Conservation (phyloP, 345 rosid genomes). For the Kernera saxatilis region DNA sequence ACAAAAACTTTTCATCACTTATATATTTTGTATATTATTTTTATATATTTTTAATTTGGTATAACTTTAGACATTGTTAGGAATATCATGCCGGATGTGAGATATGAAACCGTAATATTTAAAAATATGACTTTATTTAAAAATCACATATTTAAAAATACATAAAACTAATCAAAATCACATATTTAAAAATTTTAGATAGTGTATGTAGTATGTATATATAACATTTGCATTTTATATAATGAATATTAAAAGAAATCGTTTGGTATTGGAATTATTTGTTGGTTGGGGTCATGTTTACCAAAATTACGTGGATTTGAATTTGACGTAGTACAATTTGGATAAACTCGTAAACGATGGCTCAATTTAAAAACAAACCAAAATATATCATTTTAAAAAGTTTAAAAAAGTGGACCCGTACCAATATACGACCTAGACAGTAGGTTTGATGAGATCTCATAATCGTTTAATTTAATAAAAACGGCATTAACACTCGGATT, state of each 20-base stretch:
- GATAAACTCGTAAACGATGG: constrained; percentile 26
- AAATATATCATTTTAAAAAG: neutral
- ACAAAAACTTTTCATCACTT: no score
- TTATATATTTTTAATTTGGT: no score
- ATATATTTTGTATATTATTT: no score
- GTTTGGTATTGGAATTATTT: neutral
- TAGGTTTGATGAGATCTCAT: constrained; percentile 32
- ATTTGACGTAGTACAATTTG: neutral
- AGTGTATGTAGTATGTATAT: no score
- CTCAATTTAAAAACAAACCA: neutral
- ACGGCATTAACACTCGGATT: constrained; percentile 5
- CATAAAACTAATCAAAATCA: no score
- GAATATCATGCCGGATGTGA: no score
- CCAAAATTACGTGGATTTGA: neutral
- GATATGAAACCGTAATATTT: no score
- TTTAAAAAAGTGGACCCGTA: constrained; percentile 12
- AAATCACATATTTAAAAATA: no score
- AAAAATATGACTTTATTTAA: no score
- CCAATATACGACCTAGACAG: constrained; percentile 30
- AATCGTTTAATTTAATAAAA: neutral
- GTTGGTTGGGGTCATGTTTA: neutral
- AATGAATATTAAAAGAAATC: neutral
- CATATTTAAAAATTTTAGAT: no score
- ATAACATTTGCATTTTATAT: no score
- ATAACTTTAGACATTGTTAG: no score